A percentile compares a stretch with the other conserved stretches of the same genome.
These are phyloP conservation scores for Neurospora sp. DNA, from an alignment of 495 filamentous ascomycete species.

Conservation along the genomic window DNA sequence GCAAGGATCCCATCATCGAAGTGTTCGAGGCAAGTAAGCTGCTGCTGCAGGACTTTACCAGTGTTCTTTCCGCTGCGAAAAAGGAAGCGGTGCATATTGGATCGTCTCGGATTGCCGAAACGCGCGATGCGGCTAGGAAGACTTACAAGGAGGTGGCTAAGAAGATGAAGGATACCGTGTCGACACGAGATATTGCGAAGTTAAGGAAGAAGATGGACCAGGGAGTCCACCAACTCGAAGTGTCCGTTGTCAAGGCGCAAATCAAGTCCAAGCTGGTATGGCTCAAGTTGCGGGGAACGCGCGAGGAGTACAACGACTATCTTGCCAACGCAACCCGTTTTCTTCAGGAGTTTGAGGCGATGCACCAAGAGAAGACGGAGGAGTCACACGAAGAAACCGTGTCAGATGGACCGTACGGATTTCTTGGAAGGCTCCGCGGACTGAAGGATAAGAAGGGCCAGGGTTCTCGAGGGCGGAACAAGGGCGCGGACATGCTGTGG, in stretches of 20 bases:
- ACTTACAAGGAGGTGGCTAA: constrained; percentile 18
- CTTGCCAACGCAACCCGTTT: constrained; percentile 27
- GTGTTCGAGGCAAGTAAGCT: constrained; percentile 28
- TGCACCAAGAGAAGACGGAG: not conserved
- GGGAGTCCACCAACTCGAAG: constrained; percentile 9
- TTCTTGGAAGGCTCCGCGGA: not conserved
- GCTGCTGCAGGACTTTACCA: constrained; percentile 26
- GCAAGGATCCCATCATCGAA: constrained; percentile 23
- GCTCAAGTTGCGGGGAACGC: constrained; percentile 32
- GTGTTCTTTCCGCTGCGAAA: constrained; percentile 22
- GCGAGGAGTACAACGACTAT: constrained; percentile 31
- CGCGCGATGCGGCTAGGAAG: constrained; percentile 22
- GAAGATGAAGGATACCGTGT: constrained; percentile 11
- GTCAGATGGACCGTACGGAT: not conserved
- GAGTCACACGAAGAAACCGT: not conserved
- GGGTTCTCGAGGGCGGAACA: not conserved
- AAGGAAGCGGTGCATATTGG: constrained; percentile 23
- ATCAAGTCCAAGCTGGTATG: constrained; percentile 38
- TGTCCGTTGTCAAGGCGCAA: constrained; percentile 32
- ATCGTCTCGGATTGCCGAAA: constrained; percentile 15
- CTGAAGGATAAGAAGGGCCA: not conserved
- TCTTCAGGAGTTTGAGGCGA: constrained; percentile 11
- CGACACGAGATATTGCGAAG: constrained; percentile 8
- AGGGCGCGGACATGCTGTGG: not conserved
- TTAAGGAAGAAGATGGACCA: constrained; percentile 20